These are phyloP conservation scores for Favolaschia claudopus DNA, from an alignment of 768 basidiomycete species.

Conservation along the genomic window DNA sequence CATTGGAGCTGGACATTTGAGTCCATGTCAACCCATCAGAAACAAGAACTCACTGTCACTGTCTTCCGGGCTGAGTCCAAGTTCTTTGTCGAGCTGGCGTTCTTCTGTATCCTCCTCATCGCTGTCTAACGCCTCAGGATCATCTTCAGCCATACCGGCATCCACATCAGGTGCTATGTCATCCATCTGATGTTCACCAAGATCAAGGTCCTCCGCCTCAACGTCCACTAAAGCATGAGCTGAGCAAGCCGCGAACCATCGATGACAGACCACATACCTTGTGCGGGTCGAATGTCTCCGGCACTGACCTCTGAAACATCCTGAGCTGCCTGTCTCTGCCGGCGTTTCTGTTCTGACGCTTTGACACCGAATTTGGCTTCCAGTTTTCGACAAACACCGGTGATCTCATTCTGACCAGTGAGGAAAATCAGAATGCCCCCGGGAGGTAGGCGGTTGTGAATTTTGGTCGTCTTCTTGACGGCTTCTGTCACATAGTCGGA, in stretches of 20 bases:
- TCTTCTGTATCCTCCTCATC: conserved; percentile 69
- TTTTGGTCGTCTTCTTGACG: conserved; percentile 88
- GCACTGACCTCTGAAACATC: conserved; percentile 35
- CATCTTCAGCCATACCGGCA: conserved; percentile 63
- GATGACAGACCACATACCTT: conserved; percentile 47
- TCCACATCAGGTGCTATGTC: conserved; percentile 77
- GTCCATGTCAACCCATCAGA: no score
- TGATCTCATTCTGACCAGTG: conserved; percentile 96
- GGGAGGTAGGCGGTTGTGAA: conserved; percentile 89
- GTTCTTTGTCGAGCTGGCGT: conserved; percentile 50
- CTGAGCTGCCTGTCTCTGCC: conserved; percentile 34
- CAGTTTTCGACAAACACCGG: conserved; percentile 80
- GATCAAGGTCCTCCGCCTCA: conserved; percentile 83
- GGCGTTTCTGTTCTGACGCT: conserved; percentile 63
- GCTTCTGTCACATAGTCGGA: conserved; percentile 92
- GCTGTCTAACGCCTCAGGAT: conserved; percentile 78
- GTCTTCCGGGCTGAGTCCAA: conserved; percentile 70
- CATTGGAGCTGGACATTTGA: conserved; percentile 84
- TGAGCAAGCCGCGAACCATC: not conserved
- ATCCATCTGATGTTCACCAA: conserved; percentile 56
- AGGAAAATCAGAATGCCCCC: conserved; percentile 94
- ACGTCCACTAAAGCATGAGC: conserved; percentile 59
- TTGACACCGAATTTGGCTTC: conserved; percentile 79
- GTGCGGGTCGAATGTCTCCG: conserved; percentile 48
- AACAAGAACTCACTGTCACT: conserved; percentile 60